phyloP scores from a whole-genome alignment of 2,329 filamentous ascomycete genomes.

The Aspergillus felis region DNA sequence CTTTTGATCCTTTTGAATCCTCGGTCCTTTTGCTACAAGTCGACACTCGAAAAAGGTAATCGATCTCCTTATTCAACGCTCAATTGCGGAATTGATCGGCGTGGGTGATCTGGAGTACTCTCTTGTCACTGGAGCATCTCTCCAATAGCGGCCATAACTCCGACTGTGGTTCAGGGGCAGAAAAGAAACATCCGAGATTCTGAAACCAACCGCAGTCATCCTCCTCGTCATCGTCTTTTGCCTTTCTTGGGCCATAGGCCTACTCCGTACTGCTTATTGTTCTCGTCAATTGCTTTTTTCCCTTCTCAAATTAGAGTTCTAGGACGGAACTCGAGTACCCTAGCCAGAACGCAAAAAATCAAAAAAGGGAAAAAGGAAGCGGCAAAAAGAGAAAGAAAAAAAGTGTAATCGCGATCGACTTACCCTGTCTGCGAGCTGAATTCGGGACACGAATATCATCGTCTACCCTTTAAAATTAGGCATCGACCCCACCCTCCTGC shows the following conservation, averaged over 20 bases:
- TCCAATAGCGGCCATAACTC: background rate
- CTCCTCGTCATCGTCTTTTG: background rate
- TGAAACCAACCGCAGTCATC: slow-evolving; percentile 9
- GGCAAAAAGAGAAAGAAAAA: background rate
- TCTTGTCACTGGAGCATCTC: background rate
- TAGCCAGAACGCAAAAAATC: background rate
- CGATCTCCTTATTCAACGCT: background rate
- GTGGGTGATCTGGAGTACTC: too few relatives aligned
- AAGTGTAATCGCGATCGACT: background rate
- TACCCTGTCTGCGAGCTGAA: background rate
- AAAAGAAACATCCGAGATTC: background rate
- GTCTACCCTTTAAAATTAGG: slow-evolving; percentile 2
- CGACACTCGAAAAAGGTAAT: background rate
- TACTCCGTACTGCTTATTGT: background rate
- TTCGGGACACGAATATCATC: background rate
- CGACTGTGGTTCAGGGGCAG: background rate
- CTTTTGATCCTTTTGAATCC: background rate
- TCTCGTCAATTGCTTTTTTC: background rate
- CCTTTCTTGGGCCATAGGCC: background rate
- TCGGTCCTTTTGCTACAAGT: background rate
- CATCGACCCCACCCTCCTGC: background rate
- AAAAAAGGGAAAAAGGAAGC: background rate
- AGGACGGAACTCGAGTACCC: background rate
- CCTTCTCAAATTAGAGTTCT: background rate
- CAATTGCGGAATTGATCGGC: background rate